phyloP scores from a whole-genome alignment of 2,329 filamentous ascomycete genomes.

The Orbilia javanica region DNA sequence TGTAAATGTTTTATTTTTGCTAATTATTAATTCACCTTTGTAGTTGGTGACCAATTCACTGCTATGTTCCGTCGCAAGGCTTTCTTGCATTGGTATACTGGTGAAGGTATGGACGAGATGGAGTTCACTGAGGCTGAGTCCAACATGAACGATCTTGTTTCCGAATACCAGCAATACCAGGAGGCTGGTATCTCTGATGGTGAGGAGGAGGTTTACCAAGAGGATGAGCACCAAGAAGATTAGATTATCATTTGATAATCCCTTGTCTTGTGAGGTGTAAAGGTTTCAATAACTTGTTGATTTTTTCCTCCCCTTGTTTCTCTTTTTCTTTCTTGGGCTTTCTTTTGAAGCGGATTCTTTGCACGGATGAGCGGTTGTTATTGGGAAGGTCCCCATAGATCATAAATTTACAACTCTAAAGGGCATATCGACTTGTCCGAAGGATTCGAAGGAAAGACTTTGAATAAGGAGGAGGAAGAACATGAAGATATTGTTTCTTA shows the following conservation, averaged over 20 bases:
- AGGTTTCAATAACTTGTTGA: constrained; percentile 24
- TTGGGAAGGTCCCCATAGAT: background rate
- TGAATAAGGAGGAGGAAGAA: background rate
- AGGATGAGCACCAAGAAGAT: constrained; percentile 83
- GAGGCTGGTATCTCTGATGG: constrained; percentile 97
- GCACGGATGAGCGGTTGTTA: background rate
- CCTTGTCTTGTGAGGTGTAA: constrained; percentile 27
- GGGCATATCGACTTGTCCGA: background rate
- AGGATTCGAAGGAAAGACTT: background rate
- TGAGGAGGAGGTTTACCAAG: constrained; percentile 90
- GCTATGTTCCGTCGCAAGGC: constrained; percentile 99
- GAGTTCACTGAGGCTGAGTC: constrained; percentile 99
- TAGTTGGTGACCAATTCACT: constrained; percentile 96
- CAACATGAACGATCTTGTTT: constrained; percentile 99
- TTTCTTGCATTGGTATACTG: constrained; percentile 99
- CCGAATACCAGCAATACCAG: constrained; percentile 99
- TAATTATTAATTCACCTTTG: constrained; percentile 18
- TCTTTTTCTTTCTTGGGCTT: constrained; percentile 13
- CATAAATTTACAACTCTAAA: background rate
- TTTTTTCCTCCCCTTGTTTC: constrained; percentile 15
- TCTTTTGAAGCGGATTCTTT: constrained; percentile 12
- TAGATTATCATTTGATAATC: constrained; percentile 70
- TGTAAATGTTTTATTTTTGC: background rate
- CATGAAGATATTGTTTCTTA: constrained; percentile 4
- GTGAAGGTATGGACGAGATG: constrained; percentile 99